Percentiles rank a stretch among this genome's conserved stretches.
phyloP scores from a whole-genome alignment of 1,284 basidiomycete species.

The Pseudozyma flocculosa region DNA sequence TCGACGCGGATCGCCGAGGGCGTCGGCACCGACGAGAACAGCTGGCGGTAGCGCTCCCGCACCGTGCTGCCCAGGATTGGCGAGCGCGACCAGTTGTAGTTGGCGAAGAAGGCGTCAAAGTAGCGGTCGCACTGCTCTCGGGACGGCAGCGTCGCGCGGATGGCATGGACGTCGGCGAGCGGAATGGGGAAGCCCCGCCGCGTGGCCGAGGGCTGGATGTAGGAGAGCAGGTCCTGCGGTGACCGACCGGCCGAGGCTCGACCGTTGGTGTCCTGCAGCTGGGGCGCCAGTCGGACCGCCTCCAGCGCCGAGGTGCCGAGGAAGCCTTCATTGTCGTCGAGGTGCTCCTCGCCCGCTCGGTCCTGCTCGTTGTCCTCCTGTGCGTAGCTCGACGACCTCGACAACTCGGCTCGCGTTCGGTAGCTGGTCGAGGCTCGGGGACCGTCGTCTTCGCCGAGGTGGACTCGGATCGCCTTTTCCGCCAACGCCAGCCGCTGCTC shows the following conservation, averaged over 20 bases:
- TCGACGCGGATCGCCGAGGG: constrained; percentile 30
- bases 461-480: constrained; percentile 22
- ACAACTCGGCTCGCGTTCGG: constrained; percentile 5
- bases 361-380: constrained; percentile 23
- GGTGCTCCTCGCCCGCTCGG: constrained; percentile 23
- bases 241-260: constrained; percentile 11
- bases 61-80: constrained; percentile 20
- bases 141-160: constrained; percentile 24
- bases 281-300: constrained; percentile 23
- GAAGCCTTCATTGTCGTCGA: constrained; percentile 38
- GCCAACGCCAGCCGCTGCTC: constrained; percentile 30
- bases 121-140: constrained; percentile 31
- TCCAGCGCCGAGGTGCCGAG: constrained; percentile 30
- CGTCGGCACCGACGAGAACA: constrained; percentile 17
- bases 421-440: constrained; percentile 2
- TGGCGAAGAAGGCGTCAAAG: constrained; percentile 35
- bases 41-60: constrained; percentile 27
- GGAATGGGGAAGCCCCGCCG: constrained; percentile 34
- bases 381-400: constrained; percentile 18
- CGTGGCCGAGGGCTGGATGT: constrained; percentile 35
- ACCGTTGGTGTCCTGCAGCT: constrained; percentile 10
- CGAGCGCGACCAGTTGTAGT: constrained; percentile 35
- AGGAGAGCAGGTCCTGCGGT: constrained; percentile 18
- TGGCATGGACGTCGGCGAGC: constrained; percentile 25
- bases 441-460: constrained; percentile 15